phyloP scores from a whole-genome alignment of 2,329 filamentous ascomycete species.

The Fusarium sp. region DNA sequence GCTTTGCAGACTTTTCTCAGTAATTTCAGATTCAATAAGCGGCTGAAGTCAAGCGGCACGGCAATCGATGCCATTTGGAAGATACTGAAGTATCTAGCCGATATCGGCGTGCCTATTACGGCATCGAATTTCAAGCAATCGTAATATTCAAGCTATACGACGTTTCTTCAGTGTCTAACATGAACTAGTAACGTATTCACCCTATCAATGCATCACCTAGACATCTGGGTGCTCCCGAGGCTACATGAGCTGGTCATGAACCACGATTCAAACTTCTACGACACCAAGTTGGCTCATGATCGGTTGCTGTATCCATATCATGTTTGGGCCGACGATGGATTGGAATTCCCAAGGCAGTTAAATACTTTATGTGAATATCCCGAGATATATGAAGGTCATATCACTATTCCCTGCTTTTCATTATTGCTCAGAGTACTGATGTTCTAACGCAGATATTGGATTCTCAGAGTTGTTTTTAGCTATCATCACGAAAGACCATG shows the following conservation, averaged over 20 bases:
- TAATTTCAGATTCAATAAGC: too few species aligned
- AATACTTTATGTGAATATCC: background rate
- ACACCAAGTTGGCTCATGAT: background rate
- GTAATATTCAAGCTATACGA: fast-evolving
- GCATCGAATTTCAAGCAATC: background rate
- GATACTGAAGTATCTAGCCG: fast-evolving
- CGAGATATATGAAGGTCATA: background rate
- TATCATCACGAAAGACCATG: too few species aligned
- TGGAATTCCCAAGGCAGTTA: too few species aligned
- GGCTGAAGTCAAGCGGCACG: background rate
- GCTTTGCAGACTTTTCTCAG: background rate
- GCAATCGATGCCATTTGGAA: background rate
- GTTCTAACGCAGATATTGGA: background rate
- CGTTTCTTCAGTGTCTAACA: fast-evolving
- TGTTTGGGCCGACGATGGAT: too few species aligned
- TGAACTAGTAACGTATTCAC: fast-evolving
- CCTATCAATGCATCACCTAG: too few species aligned
- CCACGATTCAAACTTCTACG: fast-evolving
- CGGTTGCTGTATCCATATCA: too few species aligned
- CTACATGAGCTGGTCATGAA: background rate
- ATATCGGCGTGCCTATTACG: background rate
- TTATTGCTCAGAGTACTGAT: background rate
- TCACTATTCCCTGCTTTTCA: fast-evolving
- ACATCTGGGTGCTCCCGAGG: background rate
- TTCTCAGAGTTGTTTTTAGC: background rate